These are phyloP conservation scores for Aspergillus pseudoviridinutans DNA, from an alignment of 2,329 filamentous ascomycete genomes.

Conservation along the genomic window DNA sequence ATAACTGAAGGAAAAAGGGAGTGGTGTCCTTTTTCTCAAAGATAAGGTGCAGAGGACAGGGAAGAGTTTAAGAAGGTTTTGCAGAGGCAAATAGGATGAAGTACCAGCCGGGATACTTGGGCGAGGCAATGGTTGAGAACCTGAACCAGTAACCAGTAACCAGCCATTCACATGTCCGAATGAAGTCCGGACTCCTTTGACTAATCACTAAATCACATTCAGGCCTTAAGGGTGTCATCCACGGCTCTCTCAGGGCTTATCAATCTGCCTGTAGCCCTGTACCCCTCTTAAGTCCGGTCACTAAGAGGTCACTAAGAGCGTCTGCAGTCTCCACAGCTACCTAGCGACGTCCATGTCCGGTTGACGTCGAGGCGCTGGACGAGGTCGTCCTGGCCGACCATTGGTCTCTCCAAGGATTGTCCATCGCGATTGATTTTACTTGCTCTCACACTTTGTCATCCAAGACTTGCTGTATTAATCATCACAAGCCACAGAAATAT, in stretches of 20 bases:
- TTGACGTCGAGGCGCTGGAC: background rate
- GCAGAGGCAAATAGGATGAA: background rate
- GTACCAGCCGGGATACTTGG: background rate
- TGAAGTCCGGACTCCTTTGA: background rate
- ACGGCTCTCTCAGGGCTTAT: background rate
- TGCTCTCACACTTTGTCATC: background rate
- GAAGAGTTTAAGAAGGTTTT: background rate
- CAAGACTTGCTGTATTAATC: background rate
- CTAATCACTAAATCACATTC: background rate
- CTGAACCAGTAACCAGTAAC: background rate
- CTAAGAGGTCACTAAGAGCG: background rate
- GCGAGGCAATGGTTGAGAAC: background rate
- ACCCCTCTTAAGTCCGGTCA: no score
- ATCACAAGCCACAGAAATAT: background rate
- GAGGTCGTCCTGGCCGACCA: no score
- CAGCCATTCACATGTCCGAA: background rate
- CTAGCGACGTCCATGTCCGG: no score
- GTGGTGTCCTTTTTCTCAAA: background rate
- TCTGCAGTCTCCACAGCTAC: background rate
- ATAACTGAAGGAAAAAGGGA: background rate
- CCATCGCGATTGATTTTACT: background rate
- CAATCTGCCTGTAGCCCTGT: conserved; percentile 4
- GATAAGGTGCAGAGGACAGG: conserved; percentile 1
- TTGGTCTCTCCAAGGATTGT: background rate
- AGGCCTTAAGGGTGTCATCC: background rate